These are phyloP conservation scores for Malus hybrid DNA, from an alignment of 331 rosid genomes.

Conservation along the genomic window DNA sequence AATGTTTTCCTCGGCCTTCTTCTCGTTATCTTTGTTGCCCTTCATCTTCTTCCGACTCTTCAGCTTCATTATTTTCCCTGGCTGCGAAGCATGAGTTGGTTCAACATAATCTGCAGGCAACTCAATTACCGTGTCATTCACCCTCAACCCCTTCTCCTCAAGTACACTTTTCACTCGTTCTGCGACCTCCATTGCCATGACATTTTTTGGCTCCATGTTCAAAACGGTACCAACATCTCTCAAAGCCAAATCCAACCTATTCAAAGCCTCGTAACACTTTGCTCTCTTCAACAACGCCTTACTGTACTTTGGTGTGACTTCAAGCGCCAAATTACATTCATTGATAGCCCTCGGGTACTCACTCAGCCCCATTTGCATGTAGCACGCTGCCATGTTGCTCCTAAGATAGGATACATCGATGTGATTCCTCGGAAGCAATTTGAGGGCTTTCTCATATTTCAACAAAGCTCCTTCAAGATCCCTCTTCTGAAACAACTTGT, in stretches of 20 bases:
- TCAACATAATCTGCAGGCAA: slow-evolving; percentile 70
- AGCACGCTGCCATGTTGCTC: slow-evolving; percentile 91
- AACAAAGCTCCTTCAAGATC: slow-evolving; percentile 65
- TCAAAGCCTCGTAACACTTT: slow-evolving; percentile 82
- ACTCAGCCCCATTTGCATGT: slow-evolving; percentile 80
- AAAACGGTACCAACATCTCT: slow-evolving; percentile 66
- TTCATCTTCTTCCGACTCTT: slow-evolving; percentile 57
- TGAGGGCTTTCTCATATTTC: slow-evolving; percentile 74
- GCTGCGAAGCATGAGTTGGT: slow-evolving; percentile 21
- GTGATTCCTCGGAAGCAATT: slow-evolving; percentile 70
- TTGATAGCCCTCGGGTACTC: slow-evolving; percentile 79
- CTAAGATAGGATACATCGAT: slow-evolving; percentile 68
- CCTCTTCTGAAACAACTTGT: slow-evolving; percentile 71
- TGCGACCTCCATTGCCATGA: slow-evolving; percentile 76
- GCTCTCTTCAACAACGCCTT: slow-evolving; percentile 91
- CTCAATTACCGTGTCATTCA: slow-evolving; percentile 49
- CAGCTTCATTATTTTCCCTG: slow-evolving; percentile 28
- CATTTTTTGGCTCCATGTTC: slow-evolving; percentile 68
- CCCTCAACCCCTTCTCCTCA: slow-evolving; percentile 53
- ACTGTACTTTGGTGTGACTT: slow-evolving; percentile 66
- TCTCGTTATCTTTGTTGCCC: slow-evolving; percentile 28
- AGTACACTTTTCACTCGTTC: slow-evolving; percentile 54
- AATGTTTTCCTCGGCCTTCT: neutral
- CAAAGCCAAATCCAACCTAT: slow-evolving; percentile 76
- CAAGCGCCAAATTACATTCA: slow-evolving; percentile 88